These are phyloP conservation scores for Yamadazyma diddensiae DNA, from an alignment of 1,139 yeast genomes.

Conservation along the genomic window DNA sequence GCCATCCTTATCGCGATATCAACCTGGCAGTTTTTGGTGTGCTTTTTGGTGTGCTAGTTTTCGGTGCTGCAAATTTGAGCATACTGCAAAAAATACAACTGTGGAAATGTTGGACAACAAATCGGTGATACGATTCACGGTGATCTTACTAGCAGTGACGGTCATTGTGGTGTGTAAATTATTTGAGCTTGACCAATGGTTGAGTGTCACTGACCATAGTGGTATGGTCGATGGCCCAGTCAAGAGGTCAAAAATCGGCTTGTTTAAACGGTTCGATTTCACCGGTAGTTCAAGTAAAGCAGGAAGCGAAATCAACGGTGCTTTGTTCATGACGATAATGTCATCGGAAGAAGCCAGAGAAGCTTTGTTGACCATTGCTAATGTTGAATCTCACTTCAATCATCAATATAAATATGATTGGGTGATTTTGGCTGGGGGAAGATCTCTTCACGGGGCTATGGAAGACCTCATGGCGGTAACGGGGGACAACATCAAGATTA, in stretches of 20 bases:
- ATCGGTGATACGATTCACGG: constrained; percentile 4
- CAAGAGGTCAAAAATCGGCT: too few relatives aligned
- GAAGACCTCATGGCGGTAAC: constrained; percentile 7
- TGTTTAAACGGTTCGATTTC: too few relatives aligned
- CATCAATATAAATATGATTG: constrained; percentile 17
- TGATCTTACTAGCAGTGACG: constrained; percentile 4
- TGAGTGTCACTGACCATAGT: too few relatives aligned
- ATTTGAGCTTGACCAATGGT: constrained; percentile 9
- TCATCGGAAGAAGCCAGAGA: constrained; percentile 8
- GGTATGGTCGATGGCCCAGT: too few relatives aligned
- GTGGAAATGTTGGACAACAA: constrained; percentile 2
- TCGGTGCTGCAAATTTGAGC: too few relatives aligned
- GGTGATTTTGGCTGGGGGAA: constrained; percentile 13
- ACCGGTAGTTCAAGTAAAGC: too few relatives aligned
- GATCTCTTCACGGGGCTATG: background rate
- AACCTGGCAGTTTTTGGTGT: too few relatives aligned
- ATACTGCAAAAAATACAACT: too few relatives aligned
- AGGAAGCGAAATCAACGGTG: too few relatives aligned
- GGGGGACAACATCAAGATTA: constrained; percentile 26
- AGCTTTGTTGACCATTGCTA: constrained; percentile 15
- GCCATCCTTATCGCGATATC: constrained; percentile 40
- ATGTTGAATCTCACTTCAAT: constrained; percentile 19
- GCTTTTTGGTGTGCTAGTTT: too few relatives aligned
- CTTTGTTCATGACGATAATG: constrained; percentile 11
- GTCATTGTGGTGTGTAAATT: constrained; percentile 8